Conservation (phyloP, 192 early-diverging fungal genomes). For the Gonapodya prolifera region DNA sequence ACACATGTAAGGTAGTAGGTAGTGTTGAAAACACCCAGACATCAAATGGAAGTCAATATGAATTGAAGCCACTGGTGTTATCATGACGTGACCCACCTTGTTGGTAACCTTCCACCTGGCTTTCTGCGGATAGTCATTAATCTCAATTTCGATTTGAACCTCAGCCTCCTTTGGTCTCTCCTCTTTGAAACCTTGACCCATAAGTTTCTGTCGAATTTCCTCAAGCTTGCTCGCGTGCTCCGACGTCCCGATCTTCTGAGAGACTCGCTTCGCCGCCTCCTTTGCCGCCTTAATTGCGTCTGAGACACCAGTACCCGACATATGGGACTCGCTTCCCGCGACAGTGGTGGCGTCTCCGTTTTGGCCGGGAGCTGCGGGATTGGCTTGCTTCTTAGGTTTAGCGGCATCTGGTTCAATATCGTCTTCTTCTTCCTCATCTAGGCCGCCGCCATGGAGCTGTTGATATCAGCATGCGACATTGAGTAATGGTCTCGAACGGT, state of each 20-base stretch:
- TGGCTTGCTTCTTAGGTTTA: slow-evolving; percentile 12
- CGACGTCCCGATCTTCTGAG: slow-evolving; percentile 3
- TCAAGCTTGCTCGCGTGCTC: neutral
- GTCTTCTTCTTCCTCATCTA: slow-evolving; percentile 9
- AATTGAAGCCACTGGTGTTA: neutral
- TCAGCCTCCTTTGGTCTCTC: neutral
- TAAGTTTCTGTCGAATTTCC: neutral
- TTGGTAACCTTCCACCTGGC: slow-evolving; percentile 93
- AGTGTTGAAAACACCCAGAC: neutral
- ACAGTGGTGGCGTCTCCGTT: neutral
- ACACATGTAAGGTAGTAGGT: neutral
- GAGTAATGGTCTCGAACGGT: slow-evolving; percentile 52
- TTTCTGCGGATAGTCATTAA: slow-evolving; percentile 95
- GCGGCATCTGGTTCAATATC: slow-evolving; percentile 15
- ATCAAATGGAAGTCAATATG: slow-evolving; percentile 4
- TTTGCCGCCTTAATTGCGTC: slow-evolving; percentile 6
- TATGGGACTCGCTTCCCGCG: neutral
- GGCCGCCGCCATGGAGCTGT: slow-evolving; percentile 12
- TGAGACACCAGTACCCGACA: neutral
- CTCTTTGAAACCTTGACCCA: neutral
- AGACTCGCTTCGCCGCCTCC: neutral
- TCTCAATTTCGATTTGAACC: slow-evolving; percentile 62
- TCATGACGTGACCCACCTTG: slow-evolving; percentile 22
- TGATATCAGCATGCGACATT: slow-evolving; percentile 29
- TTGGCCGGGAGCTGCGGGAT: neutral